A percentile compares a stretch with the other conserved stretches of the same genome.
These are phyloP conservation scores for Xylaria sp. DNA, from an alignment of 2,329 filamentous ascomycete genomes.

Conservation along the genomic window DNA sequence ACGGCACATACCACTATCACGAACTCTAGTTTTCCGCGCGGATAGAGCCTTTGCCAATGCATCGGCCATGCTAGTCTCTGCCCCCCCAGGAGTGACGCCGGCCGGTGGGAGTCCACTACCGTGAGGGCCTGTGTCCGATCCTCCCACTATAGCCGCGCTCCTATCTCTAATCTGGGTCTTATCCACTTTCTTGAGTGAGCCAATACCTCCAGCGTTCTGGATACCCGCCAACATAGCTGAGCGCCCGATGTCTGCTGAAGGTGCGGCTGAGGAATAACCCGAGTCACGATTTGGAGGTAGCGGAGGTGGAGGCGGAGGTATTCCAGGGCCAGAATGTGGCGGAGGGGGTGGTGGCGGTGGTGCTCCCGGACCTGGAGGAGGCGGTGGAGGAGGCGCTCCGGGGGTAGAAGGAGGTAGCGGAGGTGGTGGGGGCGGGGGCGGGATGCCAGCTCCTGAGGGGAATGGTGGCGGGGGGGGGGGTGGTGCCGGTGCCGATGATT, in stretches of 20 bases:
- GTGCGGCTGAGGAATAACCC: constrained; percentile 65
- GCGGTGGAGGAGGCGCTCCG: constrained; percentile 46
- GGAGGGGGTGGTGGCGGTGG: constrained; percentile 44
- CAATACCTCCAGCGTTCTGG: constrained; percentile 74
- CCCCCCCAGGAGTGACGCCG: constrained; percentile 62
- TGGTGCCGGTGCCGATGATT: constrained; percentile 44
- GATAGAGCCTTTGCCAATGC: constrained; percentile 81
- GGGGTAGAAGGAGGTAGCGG: constrained; percentile 34
- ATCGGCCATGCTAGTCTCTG: constrained; percentile 78
- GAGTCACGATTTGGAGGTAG: constrained; percentile 67
- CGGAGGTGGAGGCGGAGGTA: constrained; percentile 45
- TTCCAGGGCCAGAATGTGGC: constrained; percentile 51
- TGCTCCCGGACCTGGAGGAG: constrained; percentile 48
- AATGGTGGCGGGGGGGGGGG: constrained; percentile 40
- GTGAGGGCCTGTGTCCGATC: constrained; percentile 60
- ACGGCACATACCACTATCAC: constrained; percentile 84
- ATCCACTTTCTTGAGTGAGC: constrained; percentile 79
- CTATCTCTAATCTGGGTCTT: constrained; percentile 76
- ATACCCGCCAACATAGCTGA: constrained; percentile 77
- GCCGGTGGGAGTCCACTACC: constrained; percentile 64
- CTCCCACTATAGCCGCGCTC: constrained; percentile 71
- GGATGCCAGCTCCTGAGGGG: constrained; percentile 19
- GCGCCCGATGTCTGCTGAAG: constrained; percentile 59
- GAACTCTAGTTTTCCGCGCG: constrained; percentile 92
- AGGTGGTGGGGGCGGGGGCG: constrained; percentile 37